A percentile compares a stretch with the other conserved stretches of the same genome.
Evolutionary conservation across 805 yeast species (phyloP).

Genomic region (Maudiozyma bulderi): DNA sequence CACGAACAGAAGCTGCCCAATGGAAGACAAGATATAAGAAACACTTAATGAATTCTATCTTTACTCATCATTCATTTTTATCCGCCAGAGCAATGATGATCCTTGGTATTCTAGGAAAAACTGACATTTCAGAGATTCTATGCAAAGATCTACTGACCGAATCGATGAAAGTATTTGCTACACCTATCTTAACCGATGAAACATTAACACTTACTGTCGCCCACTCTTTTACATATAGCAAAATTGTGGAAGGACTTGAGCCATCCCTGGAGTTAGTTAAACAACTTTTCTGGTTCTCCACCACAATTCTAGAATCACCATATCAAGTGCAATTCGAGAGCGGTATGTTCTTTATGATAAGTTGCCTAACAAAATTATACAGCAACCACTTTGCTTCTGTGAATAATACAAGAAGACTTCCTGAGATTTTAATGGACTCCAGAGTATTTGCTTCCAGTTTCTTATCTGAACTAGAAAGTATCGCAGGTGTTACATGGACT

Average conservation of each 20-base stretch:
- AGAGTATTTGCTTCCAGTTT: constrained; percentile 33
- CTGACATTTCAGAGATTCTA: constrained; percentile 49
- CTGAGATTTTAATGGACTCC: constrained; percentile 23
- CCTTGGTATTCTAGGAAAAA: constrained; percentile 54
- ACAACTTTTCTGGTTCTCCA: constrained; percentile 30
- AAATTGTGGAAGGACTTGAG: constrained; percentile 29
- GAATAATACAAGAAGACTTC: constrained; percentile 21
- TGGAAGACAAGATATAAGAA: constrained; percentile 60
- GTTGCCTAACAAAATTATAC: constrained; percentile 23
- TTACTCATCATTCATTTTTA: constrained; percentile 42
- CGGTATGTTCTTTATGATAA: constrained; percentile 30
- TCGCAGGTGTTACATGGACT: constrained; percentile 31
- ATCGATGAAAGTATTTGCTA: constrained; percentile 27
- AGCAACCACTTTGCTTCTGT: constrained; percentile 21
- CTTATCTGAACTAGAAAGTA: constrained; percentile 36
- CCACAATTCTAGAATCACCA: constrained; percentile 24
- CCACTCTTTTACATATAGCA: constrained; percentile 30
- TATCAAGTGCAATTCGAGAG: constrained; percentile 29
- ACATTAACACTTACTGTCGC: constrained; percentile 25
- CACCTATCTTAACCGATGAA: constrained; percentile 24
- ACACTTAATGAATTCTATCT: constrained; percentile 49
- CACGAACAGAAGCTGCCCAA: constrained; percentile 36
- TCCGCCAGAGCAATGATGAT: constrained; percentile 58
- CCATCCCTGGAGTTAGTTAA: constrained; percentile 20
- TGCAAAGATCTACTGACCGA: constrained; percentile 24